Base-by-base conservation (phyloP, 2,329 filamentous ascomycete species). In the Pseudogymnoascus sp. region DNA sequence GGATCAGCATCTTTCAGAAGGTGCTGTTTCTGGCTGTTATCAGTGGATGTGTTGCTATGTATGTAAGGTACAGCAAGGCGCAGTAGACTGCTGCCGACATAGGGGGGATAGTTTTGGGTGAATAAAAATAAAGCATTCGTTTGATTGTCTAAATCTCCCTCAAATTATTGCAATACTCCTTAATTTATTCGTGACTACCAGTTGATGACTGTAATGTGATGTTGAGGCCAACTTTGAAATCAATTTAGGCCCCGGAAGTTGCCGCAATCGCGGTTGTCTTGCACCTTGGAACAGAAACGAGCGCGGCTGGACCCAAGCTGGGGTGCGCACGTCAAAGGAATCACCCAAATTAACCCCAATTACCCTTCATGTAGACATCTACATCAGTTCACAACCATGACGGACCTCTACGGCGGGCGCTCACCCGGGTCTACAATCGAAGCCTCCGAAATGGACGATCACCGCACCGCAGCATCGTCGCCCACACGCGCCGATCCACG, bases 1-100 rank as follows among this genome's bases (percentile, higher is more conserved):
- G 74, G 33, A 80, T 73, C 74, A 77, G 75, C 21, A 67, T 79
- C 65, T 35, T 80, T 64, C 77, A 80, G 67, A 84, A 82, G 74
- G 76, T 74, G n/a, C 69, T 80, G 58, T 70, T 84, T 59, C 79
- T 83, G 66, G 75, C 73, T 45, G 73, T 81, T 59, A 59, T 59
- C 33, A 37, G 33, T 25, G 58, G 58, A n/a, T 40, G 58, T 25
- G 33, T 40, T 29, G 58, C 58, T 39, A 6, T 59, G 58, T 37
- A 12, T 5, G 58, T 59, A 13, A 29, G 58, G 13, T 37, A 59
- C 58, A 40, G 31, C 33, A 59, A 55, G 45, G n/a, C 45, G 45
- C 27, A 55, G 45, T 55, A 55, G 45, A 55, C 45, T 33, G 5
- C n/a, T 55, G 31, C 27, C 45, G 3, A 33, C n/a, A n/a, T 55